Conservation (phyloP, 257 asterid genomes). For the Capsicum rhomboideum region DNA sequence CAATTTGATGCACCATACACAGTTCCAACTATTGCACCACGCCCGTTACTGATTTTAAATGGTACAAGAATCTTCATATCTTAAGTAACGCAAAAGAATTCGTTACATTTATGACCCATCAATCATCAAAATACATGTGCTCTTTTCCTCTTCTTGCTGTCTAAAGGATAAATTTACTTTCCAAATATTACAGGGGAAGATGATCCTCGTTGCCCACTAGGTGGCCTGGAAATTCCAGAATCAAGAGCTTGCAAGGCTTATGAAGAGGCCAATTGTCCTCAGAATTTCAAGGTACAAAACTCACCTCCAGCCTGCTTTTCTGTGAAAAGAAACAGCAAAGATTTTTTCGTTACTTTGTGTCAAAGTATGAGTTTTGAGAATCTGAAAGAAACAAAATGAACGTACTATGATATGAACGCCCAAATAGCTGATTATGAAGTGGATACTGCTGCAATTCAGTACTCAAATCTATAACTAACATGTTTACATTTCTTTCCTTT, state of each 20-base stretch:
- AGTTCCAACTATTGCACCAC: slow-evolving; percentile 61
- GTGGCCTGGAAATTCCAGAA: slow-evolving; percentile 52
- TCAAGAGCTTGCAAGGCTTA: slow-evolving; percentile 30
- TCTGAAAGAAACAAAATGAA: background rate
- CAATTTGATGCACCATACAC: slow-evolving; percentile 68
- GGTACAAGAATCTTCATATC: slow-evolving; percentile 29
- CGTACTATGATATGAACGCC: background rate
- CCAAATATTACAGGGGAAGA: slow-evolving; percentile 37
- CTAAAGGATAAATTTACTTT: background rate
- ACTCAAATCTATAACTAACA: background rate
- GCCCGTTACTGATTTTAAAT: slow-evolving; percentile 73
- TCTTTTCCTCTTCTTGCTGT: background rate
- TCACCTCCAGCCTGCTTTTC: background rate
- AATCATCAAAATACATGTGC: background rate
- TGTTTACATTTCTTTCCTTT: background rate
- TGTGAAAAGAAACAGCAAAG: background rate
- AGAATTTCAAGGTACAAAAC: slow-evolving; percentile 44
- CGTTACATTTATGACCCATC: background rate
- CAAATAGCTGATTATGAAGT: background rate
- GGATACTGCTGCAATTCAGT: background rate
- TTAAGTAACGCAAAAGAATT: background rate
- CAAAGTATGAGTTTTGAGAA: background rate
- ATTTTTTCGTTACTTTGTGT: background rate
- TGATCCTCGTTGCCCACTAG: slow-evolving; percentile 80
- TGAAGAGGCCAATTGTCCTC: slow-evolving; percentile 18